phyloP scores from a whole-genome alignment of 73 alveolate species.

The Blepharisma stoltei region DNA sequence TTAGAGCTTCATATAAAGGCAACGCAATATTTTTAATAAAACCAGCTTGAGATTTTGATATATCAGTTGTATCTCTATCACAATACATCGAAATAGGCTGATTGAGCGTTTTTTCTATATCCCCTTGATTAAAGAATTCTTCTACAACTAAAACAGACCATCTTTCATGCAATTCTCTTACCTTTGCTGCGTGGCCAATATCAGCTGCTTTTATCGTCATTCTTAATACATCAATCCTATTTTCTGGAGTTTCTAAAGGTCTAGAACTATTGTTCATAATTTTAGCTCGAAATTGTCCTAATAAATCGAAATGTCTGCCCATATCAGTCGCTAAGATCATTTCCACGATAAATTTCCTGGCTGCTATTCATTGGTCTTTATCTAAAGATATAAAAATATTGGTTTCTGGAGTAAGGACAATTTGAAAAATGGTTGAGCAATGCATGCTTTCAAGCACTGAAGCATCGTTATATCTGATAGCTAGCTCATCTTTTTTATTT shows the following conservation, averaged over 20 bases:
- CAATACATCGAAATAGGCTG: constrained; percentile 39
- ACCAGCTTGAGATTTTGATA: constrained; percentile 38
- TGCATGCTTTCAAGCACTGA: constrained; percentile 33
- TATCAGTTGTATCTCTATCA: constrained; percentile 42
- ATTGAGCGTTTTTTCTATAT: constrained; percentile 33
- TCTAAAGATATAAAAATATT: not conserved
- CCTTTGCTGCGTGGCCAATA: constrained; percentile 41
- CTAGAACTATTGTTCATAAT: not conserved
- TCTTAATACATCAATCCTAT: not conserved
- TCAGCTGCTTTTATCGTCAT: constrained; percentile 28
- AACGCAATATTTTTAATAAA: constrained; percentile 29
- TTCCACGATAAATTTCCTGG: not conserved
- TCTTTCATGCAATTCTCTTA: constrained; percentile 21
- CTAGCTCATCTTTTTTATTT: constrained; percentile 45
- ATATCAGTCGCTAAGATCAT: constrained; percentile 23
- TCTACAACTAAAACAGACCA: constrained; percentile 37
- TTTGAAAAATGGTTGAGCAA: constrained; percentile 14
- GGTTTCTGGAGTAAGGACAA: not conserved
- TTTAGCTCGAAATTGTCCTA: constrained; percentile 10
- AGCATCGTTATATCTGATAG: constrained; percentile 62
- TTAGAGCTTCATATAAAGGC: constrained; percentile 28
- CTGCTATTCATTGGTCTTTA: not conserved
- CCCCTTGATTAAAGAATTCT: constrained; percentile 46
- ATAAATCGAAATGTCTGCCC: constrained; percentile 19
- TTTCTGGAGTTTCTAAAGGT: constrained; percentile 3